Evolutionary conservation across 139 green algal genomes (phyloP), one percentile per base, ranked within the genome.

Genomic region (Mychonastes homosphaera): DNA sequence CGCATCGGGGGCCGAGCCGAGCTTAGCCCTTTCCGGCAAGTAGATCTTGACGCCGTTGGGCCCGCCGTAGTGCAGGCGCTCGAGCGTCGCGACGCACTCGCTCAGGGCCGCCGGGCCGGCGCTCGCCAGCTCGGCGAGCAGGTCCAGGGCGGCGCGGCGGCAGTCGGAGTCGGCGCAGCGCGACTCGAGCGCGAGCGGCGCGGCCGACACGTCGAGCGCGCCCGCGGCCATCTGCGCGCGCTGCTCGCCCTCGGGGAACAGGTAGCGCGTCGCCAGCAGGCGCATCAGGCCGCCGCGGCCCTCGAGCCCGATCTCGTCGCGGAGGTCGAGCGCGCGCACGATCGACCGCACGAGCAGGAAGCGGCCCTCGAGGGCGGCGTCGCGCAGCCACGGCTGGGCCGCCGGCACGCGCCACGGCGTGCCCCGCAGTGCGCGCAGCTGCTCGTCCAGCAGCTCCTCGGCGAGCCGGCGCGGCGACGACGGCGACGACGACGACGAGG

Each of bases 211-310:
- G 28, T 60, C 61, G 10, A 63, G 49, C n/a, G 36, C 16, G 24
- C 57, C 62, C 24, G 58, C 43, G 12, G 29, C 33, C 26, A 27
- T 44, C 28, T 58, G 34, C 19, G 45, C 33, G 28, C 67, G 54
- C 19, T 69, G 59, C 2, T 21, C 24, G 1, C 60, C 61, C 43
- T 78, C 74, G 1, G 74, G 74, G 53, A 87, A 81, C 6, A 79
- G 61, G 49, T 72, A 80, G 7, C 43, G 64, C 65, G 79, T 67
- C 33, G 83, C 46, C 19, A 85, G 67, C 27, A 79, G 29, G 19
- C 32, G 44, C 12, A 85, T 65, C 21, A 85, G 67, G 13, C 65
- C 61, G 0, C 67, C 58, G 8, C 58, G 41, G 27, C 56, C 44
- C 56, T 53, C 27, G 19, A 36, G 56, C 1, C 24, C 13, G 29